Evolutionary conservation across 495 filamentous ascomycete species (phyloP), one percentile per base, ranked within the genome.

Genomic region (Aspergillus heteromorphus): DNA sequence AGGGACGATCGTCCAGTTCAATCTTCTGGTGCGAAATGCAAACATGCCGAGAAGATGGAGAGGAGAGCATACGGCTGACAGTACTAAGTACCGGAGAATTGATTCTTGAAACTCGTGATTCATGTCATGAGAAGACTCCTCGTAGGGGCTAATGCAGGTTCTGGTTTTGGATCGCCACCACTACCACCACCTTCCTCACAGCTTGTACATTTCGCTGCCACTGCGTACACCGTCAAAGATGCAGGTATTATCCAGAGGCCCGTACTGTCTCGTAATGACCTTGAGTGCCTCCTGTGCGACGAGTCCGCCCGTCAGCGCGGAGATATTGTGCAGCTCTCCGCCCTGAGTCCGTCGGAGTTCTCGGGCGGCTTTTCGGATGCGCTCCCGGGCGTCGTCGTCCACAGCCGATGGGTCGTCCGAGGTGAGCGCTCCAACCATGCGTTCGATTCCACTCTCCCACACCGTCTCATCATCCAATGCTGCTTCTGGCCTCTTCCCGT

Each of bases 221-320:
- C 91, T 95, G 53, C 68, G 74, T 19, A 96, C 86, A 42, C 93
- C 93, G 74, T 97, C 91, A 65, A 95, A 96, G 51, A 97, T 76
- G 67, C 90, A 92, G 9, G 88, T 92, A 68, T 96, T 93, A 64
- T 97, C 91, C 51, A 96, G 82, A 16, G 93, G 93, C 11, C 96
- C 81, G 75, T 99, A 99, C 78, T 99, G 93, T 69, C 89, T 85
- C 45, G 93, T 99, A 55, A 97, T 79, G 23, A 96, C 85, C 78
- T 99, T 99, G 66, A 97, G 91, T 25, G 90, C 81, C 75, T 99
- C 93, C 72, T 99, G 93, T 25, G 92, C 89, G 20, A 95, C 87
- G 71, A 99, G 85, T 0, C 93, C 95, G 17, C 95, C 93, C 7
- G 86, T 87, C 45, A 97, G 68, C 20, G 91, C 85, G n/a, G 92